Percentiles rank a stretch among this genome's conserved stretches.
Conservation (phyloP, 2,329 filamentous ascomycete species). For the Alternaria consortialis region DNA sequence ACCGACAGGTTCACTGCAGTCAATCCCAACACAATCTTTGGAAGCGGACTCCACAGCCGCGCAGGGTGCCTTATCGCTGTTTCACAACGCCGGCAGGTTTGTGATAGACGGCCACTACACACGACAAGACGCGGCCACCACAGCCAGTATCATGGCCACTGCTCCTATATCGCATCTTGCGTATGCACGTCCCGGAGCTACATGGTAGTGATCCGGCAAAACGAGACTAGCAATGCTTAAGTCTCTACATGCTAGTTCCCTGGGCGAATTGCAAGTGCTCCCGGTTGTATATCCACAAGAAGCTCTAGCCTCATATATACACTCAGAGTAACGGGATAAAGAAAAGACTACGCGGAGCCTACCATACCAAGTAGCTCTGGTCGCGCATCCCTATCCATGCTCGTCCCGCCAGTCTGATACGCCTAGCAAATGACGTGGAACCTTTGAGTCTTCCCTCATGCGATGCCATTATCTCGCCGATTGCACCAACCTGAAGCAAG, state of each 20-base stretch:
- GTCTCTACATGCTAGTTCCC: conserved; percentile 23
- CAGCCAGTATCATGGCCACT: conserved; percentile 39
- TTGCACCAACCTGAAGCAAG: conserved; percentile 45
- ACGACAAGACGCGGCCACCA: conserved; percentile 19
- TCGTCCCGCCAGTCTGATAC: conserved; percentile 48
- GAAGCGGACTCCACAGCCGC: conserved; percentile 32
- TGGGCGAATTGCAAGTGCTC: conserved; percentile 29
- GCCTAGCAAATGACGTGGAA: conserved; percentile 52
- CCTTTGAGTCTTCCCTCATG: conserved; percentile 40
- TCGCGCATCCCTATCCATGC: conserved; percentile 48
- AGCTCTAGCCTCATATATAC: conserved; percentile 47
- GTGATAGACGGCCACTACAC: conserved; percentile 39
- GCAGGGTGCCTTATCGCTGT: conserved; percentile 51
- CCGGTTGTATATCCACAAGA: conserved; percentile 34
- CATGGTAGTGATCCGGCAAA: conserved; percentile 45
- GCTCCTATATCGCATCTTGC: conserved; percentile 26
- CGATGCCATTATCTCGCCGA: conserved; percentile 50
- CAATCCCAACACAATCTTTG: conserved; percentile 25
- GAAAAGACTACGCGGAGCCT: conserved; percentile 46
- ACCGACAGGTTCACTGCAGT: conserved; percentile 37
- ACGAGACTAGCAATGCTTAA: conserved; percentile 32
- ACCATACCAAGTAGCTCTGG: conserved; percentile 37
- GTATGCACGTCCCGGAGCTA: conserved; percentile 36
- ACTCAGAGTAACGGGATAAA: conserved; percentile 46
- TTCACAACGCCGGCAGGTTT: conserved; percentile 39